Percentiles rank a stretch among this genome's conserved stretches.
These are phyloP conservation scores for Penicillium sp. DNA, from an alignment of 2,329 filamentous ascomycete genomes.

Conservation along the genomic window DNA sequence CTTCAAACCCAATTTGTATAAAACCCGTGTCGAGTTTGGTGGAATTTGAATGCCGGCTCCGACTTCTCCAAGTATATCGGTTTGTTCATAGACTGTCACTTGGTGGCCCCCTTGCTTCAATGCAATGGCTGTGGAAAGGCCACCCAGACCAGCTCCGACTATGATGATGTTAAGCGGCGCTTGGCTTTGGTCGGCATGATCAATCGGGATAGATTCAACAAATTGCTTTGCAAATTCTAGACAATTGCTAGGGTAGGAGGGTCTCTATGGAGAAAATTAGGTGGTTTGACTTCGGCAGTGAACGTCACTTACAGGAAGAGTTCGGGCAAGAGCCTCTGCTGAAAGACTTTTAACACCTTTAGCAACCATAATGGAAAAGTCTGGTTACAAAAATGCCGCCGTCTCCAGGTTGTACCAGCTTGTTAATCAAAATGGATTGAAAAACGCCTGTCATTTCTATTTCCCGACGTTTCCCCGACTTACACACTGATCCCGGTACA, in stretches of 20 bases:
- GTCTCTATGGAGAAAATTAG: not conserved
- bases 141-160: constrained; percentile 29
- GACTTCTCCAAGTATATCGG: constrained; percentile 31
- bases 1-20: constrained; percentile 23
- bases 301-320: too few relatives aligned
- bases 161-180: constrained; percentile 17
- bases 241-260: not conserved
- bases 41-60: constrained; percentile 32
- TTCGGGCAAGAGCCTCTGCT: too few relatives aligned
- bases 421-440: too few relatives aligned
- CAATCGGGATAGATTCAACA: too few relatives aligned
- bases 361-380: too few relatives aligned
- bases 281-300: too few relatives aligned
- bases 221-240: not conserved
- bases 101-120: not conserved
- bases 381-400: too few relatives aligned
- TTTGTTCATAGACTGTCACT: constrained; percentile 38
- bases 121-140: not conserved
- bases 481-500: too few relatives aligned
- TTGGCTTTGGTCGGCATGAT: not conserved
- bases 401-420: too few relatives aligned
- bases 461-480: too few relatives aligned
- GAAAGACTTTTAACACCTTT: too few relatives aligned
- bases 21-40: constrained; percentile 24
- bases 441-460: too few relatives aligned